Percentiles rank a stretch among this genome's conserved stretches.
These are phyloP conservation scores for Sextonia rubra DNA, from an alignment of 164 flowering plant genomes.

Conservation along the genomic window DNA sequence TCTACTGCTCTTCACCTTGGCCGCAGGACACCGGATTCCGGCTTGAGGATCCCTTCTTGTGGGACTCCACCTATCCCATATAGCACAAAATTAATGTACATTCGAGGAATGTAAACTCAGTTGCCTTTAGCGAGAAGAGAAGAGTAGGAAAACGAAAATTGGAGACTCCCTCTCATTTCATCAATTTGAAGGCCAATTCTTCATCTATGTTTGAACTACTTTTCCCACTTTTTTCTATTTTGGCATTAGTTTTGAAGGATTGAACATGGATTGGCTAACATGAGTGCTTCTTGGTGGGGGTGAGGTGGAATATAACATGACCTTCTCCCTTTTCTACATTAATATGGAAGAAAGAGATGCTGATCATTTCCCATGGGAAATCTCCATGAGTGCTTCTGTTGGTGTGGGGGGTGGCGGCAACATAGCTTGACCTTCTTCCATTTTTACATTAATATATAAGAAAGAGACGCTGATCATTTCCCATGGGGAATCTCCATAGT, in stretches of 20 bases:
- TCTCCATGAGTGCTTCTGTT: too few relatives aligned
- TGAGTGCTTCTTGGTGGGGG: not conserved
- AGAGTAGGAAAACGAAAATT: not conserved
- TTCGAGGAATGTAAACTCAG: not conserved
- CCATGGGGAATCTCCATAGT: too few relatives aligned
- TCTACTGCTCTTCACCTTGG: constrained; percentile 11
- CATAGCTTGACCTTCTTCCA: too few relatives aligned
- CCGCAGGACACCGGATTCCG: constrained; percentile 7
- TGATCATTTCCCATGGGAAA: too few relatives aligned
- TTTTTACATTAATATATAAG: too few relatives aligned
- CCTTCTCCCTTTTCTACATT: too few relatives aligned
- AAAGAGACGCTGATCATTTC: too few relatives aligned
- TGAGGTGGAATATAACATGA: too few relatives aligned
- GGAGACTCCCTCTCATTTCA: not conserved
- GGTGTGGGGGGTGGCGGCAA: too few relatives aligned
- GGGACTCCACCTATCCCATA: constrained; percentile 8
- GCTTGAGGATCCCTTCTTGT: constrained; percentile 15
- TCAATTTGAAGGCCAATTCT: not conserved
- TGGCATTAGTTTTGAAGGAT: not conserved
- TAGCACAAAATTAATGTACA: not conserved
- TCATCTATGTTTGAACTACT: not conserved
- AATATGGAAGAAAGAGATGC: too few relatives aligned
- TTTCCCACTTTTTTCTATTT: not conserved
- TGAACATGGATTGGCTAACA: not conserved
- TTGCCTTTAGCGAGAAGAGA: not conserved